Evolutionary conservation across 2,329 filamentous ascomycete species (phyloP).

Genomic region (Calonectria pseudoreteaudii): DNA sequence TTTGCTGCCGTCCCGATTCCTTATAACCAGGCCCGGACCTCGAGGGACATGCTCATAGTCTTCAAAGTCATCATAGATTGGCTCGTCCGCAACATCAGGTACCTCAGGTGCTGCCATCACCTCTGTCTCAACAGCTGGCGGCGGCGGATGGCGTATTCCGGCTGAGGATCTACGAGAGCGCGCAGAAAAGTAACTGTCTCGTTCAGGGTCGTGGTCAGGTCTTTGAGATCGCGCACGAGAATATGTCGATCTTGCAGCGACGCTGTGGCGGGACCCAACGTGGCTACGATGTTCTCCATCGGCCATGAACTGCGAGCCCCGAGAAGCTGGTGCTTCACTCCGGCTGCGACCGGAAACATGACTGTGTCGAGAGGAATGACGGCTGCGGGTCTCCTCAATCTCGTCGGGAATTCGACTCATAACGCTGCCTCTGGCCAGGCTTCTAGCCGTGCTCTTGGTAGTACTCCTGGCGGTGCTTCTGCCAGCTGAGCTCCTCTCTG

Average conservation of each 20-base stretch:
- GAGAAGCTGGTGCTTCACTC: slow-evolving; percentile 53
- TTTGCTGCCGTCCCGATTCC: slow-evolving; percentile 48
- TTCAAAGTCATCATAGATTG: slow-evolving; percentile 6
- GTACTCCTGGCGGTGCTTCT: slow-evolving; percentile 30
- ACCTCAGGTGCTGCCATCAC: slow-evolving; percentile 39
- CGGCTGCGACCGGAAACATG: slow-evolving; percentile 50
- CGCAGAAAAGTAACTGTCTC: slow-evolving; percentile 59
- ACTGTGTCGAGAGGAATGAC: slow-evolving; percentile 52
- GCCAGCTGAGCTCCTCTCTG: slow-evolving; percentile 26
- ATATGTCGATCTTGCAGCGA: slow-evolving; percentile 43
- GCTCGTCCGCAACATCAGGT: slow-evolving; percentile 26
- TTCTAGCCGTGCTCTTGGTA: slow-evolving; percentile 24
- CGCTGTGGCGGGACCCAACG: slow-evolving; percentile 50
- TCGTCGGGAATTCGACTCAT: slow-evolving; percentile 45
- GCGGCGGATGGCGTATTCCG: slow-evolving; percentile 37
- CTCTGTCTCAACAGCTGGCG: slow-evolving; percentile 42
- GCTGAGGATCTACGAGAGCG: slow-evolving; percentile 45
- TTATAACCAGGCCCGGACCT: slow-evolving; percentile 38
- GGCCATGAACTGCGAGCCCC: slow-evolving; percentile 53
- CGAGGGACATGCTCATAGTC: slow-evolving; percentile 14
- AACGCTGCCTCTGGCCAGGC: slow-evolving; percentile 22
- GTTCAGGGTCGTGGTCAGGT: slow-evolving; percentile 49
- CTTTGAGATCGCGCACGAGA: slow-evolving; percentile 39
- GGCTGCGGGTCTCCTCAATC: slow-evolving; percentile 54
- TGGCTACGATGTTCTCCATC: slow-evolving; percentile 58